A percentile compares a stretch with the other conserved stretches of the same genome.
Conservation (phyloP, 2,329 filamentous ascomycete species). For the Alternaria gaisen region DNA sequence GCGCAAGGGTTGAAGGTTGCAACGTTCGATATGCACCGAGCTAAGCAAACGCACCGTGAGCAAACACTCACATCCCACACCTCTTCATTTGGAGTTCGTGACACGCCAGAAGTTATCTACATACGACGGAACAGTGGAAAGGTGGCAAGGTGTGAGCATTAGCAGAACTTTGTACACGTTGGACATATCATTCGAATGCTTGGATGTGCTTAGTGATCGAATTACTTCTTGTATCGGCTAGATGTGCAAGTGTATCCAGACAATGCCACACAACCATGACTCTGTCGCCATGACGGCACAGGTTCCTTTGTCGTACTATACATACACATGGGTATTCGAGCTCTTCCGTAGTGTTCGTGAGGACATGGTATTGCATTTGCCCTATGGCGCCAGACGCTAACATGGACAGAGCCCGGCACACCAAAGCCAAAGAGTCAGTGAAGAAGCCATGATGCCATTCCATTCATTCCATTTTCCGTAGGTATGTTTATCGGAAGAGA, state of each 20-base stretch:
- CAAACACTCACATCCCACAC: no score
- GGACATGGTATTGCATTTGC: slow-evolving; percentile 50
- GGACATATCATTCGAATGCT: background rate
- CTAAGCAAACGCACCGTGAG: no score
- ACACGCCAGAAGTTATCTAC: no score
- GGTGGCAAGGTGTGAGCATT: no score
- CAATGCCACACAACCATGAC: background rate
- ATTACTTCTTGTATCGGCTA: background rate
- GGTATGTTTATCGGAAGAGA: slow-evolving; percentile 29
- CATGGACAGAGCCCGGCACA: slow-evolving; percentile 35
- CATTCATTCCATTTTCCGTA: slow-evolving; percentile 42
- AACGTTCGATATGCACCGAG: no score
- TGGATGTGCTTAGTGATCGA: background rate
- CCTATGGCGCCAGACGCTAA: slow-evolving; percentile 46
- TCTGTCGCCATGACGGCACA: background rate
- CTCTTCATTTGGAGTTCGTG: no score
- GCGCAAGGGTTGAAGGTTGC: no score
- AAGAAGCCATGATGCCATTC: slow-evolving; percentile 39
- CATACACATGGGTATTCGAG: background rate
- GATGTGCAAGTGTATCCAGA: background rate
- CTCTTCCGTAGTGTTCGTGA: slow-evolving; percentile 29
- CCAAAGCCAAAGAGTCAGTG: slow-evolving; percentile 37
- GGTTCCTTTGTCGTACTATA: background rate
- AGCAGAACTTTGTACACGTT: background rate
- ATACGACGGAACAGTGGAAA: no score